phyloP scores from a whole-genome alignment of 768 basidiomycete genomes.

The Arthromyces matolae region DNA sequence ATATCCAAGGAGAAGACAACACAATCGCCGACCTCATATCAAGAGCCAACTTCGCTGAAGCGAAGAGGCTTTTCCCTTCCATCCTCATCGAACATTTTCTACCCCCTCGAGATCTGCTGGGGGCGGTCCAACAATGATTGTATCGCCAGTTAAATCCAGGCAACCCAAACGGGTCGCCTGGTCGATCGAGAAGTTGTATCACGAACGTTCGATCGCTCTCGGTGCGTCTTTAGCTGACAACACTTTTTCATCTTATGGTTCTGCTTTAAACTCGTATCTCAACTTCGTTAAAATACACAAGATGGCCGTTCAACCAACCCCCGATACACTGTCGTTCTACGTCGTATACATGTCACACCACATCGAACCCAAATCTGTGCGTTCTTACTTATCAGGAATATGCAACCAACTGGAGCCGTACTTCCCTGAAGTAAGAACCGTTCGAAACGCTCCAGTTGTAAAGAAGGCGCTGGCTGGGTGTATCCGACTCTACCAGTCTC shows the following conservation, averaged over 20 bases:
- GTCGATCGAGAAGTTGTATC: slow-evolving; percentile 28
- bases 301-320: too few relatives aligned
- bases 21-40: slow-evolving; percentile 17
- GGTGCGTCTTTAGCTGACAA: too few relatives aligned
- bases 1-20: slow-evolving; percentile 15
- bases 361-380: slow-evolving; percentile 25
- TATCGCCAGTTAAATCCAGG: slow-evolving; percentile 28
- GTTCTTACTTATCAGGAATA: too few relatives aligned
- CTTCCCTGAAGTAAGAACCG: slow-evolving; percentile 22
- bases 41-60: too few relatives aligned
- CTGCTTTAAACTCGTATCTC: too few relatives aligned
- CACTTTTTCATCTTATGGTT: too few relatives aligned
- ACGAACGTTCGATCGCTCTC: slow-evolving; percentile 23
- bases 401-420: too few relatives aligned
- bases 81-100: slow-evolving; percentile 6
- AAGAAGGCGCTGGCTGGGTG: not conserved
- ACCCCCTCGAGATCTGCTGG: slow-evolving; percentile 24
- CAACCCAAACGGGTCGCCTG: too few relatives aligned
- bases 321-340: too few relatives aligned
- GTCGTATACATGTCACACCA: slow-evolving; percentile 10
- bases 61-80: too few relatives aligned
- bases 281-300: too few relatives aligned
- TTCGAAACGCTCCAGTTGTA: slow-evolving; percentile 24
- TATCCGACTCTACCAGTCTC: too few relatives aligned
- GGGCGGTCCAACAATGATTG: slow-evolving; percentile 20